Conservation (phyloP, 2,329 filamentous ascomycete genomes). For the Diaporthe sp. region DNA sequence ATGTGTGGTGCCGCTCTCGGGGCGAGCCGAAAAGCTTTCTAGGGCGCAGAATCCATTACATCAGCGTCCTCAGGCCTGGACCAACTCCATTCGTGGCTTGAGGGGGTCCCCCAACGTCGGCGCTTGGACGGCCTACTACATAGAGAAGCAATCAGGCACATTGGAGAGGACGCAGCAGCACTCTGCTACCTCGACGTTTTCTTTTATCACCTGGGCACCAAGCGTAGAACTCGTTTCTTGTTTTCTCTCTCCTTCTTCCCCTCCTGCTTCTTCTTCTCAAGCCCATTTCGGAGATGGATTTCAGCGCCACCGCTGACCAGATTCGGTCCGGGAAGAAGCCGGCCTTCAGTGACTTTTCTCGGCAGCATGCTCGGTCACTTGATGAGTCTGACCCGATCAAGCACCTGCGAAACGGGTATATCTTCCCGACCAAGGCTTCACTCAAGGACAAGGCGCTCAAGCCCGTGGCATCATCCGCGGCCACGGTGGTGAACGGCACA, state of each 20-base stretch:
- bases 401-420: slow-evolving; percentile 75
- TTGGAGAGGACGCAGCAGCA: neutral
- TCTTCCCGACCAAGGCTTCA: slow-evolving; percentile 80
- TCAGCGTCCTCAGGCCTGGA: slow-evolving; percentile 10
- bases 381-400: slow-evolving; percentile 71
- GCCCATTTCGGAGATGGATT: slow-evolving; percentile 46
- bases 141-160: neutral
- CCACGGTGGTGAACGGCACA: slow-evolving; percentile 4
- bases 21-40: slow-evolving; percentile 12
- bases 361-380: slow-evolving; percentile 61
- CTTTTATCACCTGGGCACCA: neutral
- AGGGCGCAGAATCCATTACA: neutral
- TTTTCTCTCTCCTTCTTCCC: neutral
- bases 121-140: slow-evolving; percentile 11
- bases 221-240: neutral
- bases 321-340: slow-evolving; percentile 53
- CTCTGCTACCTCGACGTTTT: neutral
- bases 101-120: no score
- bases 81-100: neutral
- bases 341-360: slow-evolving; percentile 58
- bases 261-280: neutral
- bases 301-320: slow-evolving; percentile 50
- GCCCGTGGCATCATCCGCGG: neutral
- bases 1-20: slow-evolving; percentile 8
- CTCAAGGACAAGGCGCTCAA: slow-evolving; percentile 71